Evolutionary conservation across 768 basidiomycete genomes (phyloP).

Genomic region (Wakefieldia striispora): DNA sequence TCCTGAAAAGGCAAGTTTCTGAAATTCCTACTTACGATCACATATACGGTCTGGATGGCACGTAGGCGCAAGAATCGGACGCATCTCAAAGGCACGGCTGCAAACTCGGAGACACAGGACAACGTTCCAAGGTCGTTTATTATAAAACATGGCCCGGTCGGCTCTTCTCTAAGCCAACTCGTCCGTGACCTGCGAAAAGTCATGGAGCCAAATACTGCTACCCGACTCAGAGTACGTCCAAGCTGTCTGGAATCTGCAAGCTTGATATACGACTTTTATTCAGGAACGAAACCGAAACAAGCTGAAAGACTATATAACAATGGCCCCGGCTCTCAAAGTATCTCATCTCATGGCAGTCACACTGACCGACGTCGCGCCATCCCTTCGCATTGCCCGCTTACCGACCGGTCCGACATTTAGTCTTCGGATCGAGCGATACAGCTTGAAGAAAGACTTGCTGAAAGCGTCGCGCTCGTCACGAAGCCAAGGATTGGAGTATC

Average conservation of each 20-base stretch:
- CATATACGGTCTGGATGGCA: conserved; percentile 41
- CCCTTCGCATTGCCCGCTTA: conserved; percentile 80
- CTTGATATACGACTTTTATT: conserved; percentile 13
- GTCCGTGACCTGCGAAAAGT: conserved; percentile 92
- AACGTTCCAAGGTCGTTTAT: conserved; percentile 87
- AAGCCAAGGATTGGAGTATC: conserved; percentile 84
- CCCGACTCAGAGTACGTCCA: conserved; percentile 71
- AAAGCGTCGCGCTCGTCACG: conserved; percentile 63
- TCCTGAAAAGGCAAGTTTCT: conserved; percentile 21
- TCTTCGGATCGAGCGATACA: conserved; percentile 91
- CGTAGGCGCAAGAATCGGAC: conserved; percentile 78
- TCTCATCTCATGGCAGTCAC: conserved; percentile 94
- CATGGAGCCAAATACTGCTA: conserved; percentile 98
- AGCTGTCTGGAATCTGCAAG: background rate
- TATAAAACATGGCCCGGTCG: conserved; percentile 94
- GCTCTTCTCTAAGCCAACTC: conserved; percentile 80
- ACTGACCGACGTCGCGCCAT: conserved; percentile 80
- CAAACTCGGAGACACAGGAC: conserved; percentile 33
- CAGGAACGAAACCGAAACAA: conserved; percentile 91
- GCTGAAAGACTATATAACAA: conserved; percentile 89
- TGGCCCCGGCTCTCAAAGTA: conserved; percentile 88
- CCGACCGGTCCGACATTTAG: conserved; percentile 91
- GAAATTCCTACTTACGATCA: conserved; percentile 9
- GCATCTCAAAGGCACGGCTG: conserved; percentile 62
- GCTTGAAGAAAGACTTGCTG: conserved; percentile 81